These are phyloP conservation scores for Solanum aculeatissimum DNA, from an alignment of 305 asterid genomes.

Conservation along the genomic window DNA sequence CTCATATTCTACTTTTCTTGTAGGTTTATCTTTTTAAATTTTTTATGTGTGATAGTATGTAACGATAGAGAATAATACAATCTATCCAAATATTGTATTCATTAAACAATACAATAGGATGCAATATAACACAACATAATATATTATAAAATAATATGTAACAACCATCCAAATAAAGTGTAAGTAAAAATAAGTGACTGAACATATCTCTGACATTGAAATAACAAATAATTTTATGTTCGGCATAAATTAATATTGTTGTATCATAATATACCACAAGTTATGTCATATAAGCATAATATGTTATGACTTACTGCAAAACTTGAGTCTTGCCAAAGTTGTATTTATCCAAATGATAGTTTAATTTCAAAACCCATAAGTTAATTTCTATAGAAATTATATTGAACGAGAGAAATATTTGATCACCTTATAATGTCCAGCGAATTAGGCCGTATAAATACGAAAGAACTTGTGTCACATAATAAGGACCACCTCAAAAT, in stretches of 20 bases:
- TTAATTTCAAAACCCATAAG: not conserved
- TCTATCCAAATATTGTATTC: no score
- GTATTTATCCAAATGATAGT: not conserved
- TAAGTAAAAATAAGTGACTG: not conserved
- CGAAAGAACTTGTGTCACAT: not conserved
- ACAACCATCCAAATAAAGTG: not conserved
- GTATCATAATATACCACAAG: not conserved
- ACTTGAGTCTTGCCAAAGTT: not conserved
- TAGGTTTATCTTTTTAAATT: no score
- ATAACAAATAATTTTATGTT: not conserved
- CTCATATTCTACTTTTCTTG: no score
- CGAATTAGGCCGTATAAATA: not conserved
- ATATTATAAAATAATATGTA: not conserved
- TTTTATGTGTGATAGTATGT: no score
- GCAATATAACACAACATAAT: not conserved
- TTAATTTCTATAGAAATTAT: no score
- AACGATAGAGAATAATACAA: no score
- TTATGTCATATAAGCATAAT: not conserved
- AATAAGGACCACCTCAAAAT: not conserved
- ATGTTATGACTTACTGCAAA: not conserved
- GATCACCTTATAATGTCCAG: not conserved
- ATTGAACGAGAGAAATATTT: not conserved
- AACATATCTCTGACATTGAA: not conserved
- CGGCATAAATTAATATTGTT: not conserved
- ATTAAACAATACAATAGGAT: not conserved